Evolutionary conservation across 2,329 filamentous ascomycete genomes (phyloP).

Genomic region (Fusarium setosum): DNA sequence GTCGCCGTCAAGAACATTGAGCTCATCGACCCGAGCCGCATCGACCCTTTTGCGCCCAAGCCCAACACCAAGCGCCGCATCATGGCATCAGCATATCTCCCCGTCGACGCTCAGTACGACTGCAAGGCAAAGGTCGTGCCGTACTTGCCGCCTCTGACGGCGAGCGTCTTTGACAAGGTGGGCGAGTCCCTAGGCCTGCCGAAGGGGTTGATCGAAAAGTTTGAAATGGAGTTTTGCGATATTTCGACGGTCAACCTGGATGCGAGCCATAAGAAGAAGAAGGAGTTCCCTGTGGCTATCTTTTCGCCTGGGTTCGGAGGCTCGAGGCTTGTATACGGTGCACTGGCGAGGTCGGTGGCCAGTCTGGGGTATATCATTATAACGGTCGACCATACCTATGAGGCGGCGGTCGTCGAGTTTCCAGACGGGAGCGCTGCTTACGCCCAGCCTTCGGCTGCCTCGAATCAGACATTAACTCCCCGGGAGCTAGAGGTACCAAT

Average conservation of each 20-base stretch:
- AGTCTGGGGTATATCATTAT: conserved; percentile 58
- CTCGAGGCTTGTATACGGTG: conserved; percentile 55
- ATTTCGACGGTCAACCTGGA: conserved; percentile 6
- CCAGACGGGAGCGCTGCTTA: conserved; percentile 50
- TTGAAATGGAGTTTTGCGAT: conserved; percentile 22
- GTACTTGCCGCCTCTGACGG: conserved; percentile 19
- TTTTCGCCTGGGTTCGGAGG: conserved; percentile 57
- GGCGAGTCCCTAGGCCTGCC: conserved; percentile 10
- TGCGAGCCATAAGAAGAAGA: neutral
- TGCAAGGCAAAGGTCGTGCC: conserved; percentile 7
- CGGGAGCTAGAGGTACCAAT: conserved; percentile 13
- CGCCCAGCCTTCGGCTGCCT: neutral
- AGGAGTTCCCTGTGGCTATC: conserved; percentile 33
- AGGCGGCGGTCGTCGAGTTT: conserved; percentile 56
- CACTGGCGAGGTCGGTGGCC: conserved; percentile 55
- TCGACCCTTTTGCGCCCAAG: conserved; percentile 12
- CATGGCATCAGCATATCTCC: conserved; percentile 25
- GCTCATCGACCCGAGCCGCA: conserved; percentile 6
- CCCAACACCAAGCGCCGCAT: conserved; percentile 10
- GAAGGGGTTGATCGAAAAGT: conserved; percentile 7
- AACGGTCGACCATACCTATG: conserved; percentile 60
- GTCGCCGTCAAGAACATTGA: conserved; percentile 14
- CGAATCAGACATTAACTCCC: neutral
- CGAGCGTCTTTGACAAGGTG: conserved; percentile 5
- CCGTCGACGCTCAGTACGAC: conserved; percentile 5